Conservation (phyloP, 495 filamentous ascomycete species). For the Bombardia bombarda region DNA sequence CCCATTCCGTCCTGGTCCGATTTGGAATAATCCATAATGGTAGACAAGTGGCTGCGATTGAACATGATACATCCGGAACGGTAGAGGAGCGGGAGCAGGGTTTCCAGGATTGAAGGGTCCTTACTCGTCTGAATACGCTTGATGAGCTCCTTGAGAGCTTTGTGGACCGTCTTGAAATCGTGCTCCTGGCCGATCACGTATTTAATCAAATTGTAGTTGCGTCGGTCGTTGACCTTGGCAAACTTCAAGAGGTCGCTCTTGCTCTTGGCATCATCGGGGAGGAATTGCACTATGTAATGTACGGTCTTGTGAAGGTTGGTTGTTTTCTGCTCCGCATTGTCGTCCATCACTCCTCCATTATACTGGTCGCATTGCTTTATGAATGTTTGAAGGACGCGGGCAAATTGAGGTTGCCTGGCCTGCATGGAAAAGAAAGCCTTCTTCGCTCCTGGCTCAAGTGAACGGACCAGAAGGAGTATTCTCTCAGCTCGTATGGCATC, state of each 20-base stretch:
- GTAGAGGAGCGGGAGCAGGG: conserved; percentile 75
- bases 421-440: conserved; percentile 87
- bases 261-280: conserved; percentile 63
- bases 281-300: conserved; percentile 59
- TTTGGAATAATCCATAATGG: conserved; percentile 78
- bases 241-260: conserved; percentile 77
- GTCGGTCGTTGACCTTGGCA: conserved; percentile 83
- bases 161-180: conserved; percentile 84
- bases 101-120: conserved; percentile 58
- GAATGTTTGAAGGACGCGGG: conserved; percentile 61
- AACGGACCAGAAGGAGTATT: conserved; percentile 69
- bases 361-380: conserved; percentile 75
- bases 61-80: conserved; percentile 76
- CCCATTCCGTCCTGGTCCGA: conserved; percentile 73
- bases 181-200: conserved; percentile 80
- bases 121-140: conserved; percentile 60
- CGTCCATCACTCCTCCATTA: conserved; percentile 78
- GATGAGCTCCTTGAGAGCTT: conserved; percentile 81
- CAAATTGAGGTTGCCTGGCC: conserved; percentile 59
- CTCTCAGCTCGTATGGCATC: conserved; percentile 83
- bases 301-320: conserved; percentile 57
- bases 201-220: conserved; percentile 80
- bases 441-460: conserved; percentile 69
- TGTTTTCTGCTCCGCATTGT: conserved; percentile 60
- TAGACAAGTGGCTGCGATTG: conserved; percentile 87